A percentile compares a stretch with the other conserved stretches of the same genome.
phyloP scores from a whole-genome alignment of 768 basidiomycete species.

The Tremella mesenterica region DNA sequence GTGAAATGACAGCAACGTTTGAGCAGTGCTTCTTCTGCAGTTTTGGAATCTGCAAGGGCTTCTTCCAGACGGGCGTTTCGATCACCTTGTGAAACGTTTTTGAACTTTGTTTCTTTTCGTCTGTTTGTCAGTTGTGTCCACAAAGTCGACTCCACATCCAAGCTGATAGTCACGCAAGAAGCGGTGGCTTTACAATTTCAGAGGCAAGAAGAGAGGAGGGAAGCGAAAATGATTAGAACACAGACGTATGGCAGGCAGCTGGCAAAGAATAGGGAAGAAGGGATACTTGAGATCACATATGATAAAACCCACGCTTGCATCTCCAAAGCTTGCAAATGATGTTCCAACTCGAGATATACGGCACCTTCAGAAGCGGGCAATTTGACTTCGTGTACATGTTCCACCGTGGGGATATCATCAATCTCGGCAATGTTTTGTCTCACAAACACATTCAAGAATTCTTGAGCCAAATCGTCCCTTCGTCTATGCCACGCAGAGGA shows the following conservation, averaged over 20 bases:
- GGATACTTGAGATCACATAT: too few species aligned
- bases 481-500: constrained; percentile 86
- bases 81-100: constrained; percentile 48
- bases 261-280: too few species aligned
- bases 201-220: too few species aligned
- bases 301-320: constrained; percentile 51
- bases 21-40: constrained; percentile 68
- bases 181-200: too few species aligned
- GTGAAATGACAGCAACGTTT: constrained; percentile 89
- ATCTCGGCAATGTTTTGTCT: constrained; percentile 88
- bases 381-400: constrained; percentile 55
- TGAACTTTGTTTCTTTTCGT: constrained; percentile 37
- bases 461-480: constrained; percentile 71
- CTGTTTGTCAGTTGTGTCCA: too few species aligned
- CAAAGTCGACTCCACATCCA: constrained; percentile 47
- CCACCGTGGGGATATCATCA: constrained; percentile 78
- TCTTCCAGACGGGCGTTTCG: constrained; percentile 78
- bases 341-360: constrained; percentile 88
- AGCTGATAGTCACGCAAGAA: constrained; percentile 30
- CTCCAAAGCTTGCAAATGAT: constrained; percentile 80
- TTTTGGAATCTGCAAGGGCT: constrained; percentile 82
- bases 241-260: too few species aligned
- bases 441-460: constrained; percentile 43
- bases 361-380: constrained; percentile 89
- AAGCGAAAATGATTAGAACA: too few species aligned